Conservation (phyloP, 306 rosid genomes). For the Medicago lupulina region DNA sequence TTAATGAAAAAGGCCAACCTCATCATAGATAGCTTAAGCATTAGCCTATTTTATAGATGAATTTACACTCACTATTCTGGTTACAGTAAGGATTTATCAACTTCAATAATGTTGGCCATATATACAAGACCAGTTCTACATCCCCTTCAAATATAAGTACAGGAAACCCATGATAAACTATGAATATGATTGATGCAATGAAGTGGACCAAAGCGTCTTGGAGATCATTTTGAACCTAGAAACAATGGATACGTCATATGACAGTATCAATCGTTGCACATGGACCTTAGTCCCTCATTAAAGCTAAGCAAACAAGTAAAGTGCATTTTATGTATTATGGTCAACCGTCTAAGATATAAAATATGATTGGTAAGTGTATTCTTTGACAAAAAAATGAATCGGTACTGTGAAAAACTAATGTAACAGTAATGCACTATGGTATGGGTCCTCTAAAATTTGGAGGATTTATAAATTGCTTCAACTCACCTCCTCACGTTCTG, state of each 20-base stretch:
- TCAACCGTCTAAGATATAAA: constrained; percentile 4
- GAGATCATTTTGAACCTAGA: constrained; percentile 34
- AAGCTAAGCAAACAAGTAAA: constrained; percentile 32
- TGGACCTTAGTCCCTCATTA: constrained; percentile 6
- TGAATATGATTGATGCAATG: neutral
- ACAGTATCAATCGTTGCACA: constrained; percentile 10
- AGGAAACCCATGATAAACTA: constrained; percentile 2
- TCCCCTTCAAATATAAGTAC: constrained; percentile 4
- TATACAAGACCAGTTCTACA: constrained; percentile 1
- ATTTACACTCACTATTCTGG: neutral
- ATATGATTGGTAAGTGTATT: neutral
- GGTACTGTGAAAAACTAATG: constrained; percentile 13
- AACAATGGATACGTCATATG: neutral
- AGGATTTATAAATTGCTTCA: constrained; percentile 20
- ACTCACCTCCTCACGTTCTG: constrained; percentile 95
- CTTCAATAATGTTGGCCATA: constrained; percentile 23
- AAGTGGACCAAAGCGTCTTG: constrained; percentile 14
- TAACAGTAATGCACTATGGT: constrained; percentile 17
- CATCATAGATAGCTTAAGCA: neutral
- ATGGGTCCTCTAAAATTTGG: constrained; percentile 18
- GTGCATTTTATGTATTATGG: constrained; percentile 20
- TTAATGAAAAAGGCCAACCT: neutral
- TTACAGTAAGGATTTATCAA: neutral
- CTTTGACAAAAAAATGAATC: constrained; percentile 17
- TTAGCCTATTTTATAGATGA: neutral